Conservation (phyloP, 2,329 filamentous ascomycete genomes). For the Pestalotiopsis sp. region DNA sequence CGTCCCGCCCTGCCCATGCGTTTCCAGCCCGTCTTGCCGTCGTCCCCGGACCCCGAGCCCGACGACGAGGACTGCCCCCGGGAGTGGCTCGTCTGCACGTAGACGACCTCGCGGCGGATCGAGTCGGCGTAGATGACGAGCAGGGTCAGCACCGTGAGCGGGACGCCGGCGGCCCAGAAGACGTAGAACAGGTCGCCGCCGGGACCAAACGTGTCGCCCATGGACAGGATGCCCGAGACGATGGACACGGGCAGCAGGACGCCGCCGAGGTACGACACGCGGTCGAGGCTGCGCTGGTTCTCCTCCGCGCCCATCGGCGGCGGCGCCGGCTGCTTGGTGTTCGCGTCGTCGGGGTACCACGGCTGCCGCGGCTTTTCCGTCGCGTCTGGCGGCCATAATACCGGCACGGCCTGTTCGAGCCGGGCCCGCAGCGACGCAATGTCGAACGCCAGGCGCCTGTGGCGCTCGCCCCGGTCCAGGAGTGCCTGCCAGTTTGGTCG, state of each 20-base stretch:
- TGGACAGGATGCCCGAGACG: conserved; percentile 49
- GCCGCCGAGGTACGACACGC: conserved; percentile 52
- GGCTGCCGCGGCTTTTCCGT: background rate
- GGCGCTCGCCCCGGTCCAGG: conserved; percentile 30
- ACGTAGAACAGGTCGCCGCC: conserved; percentile 46
- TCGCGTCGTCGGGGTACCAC: background rate
- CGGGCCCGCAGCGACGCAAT: conserved; percentile 16
- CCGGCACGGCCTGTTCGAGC: conserved; percentile 9
- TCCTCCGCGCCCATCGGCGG: conserved; percentile 22
- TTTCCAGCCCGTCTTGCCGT: background rate
- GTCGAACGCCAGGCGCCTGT: conserved; percentile 25
- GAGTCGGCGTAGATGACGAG: conserved; percentile 51
- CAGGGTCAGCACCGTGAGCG: conserved; percentile 40
- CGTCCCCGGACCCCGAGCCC: background rate
- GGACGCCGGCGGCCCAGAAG: conserved; percentile 47
- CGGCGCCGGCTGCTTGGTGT: conserved; percentile 8
- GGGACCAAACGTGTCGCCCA: conserved; percentile 47
- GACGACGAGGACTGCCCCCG: background rate
- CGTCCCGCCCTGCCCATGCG: background rate
- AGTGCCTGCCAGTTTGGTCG: conserved; percentile 33
- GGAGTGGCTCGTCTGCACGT: conserved; percentile 41
- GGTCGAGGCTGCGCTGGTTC: conserved; percentile 45
- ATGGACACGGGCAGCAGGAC: conserved; percentile 50
- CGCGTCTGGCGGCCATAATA: background rate
- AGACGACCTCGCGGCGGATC: conserved; percentile 47